Evolutionary conservation across 306 rosid species (phyloP).

Genomic region (Malus asiatica): DNA sequence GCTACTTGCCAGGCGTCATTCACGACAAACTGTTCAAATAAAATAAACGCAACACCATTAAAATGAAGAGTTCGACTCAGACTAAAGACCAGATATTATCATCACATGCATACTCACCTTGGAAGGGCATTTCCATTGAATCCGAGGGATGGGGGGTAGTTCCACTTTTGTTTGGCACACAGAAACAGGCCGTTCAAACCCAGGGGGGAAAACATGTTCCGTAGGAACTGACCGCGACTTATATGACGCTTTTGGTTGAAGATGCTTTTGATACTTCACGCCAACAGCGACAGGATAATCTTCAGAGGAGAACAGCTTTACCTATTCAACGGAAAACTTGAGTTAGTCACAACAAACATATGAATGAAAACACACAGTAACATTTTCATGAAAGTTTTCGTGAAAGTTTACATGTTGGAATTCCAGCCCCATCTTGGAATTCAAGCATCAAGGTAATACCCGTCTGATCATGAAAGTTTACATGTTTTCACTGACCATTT

Average conservation of each 20-base stretch:
- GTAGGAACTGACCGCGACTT: conserved; percentile 24
- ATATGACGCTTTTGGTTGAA: conserved; percentile 36
- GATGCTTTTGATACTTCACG: conserved; percentile 29
- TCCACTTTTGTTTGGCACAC: conserved; percentile 20
- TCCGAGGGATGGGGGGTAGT: conserved; percentile 15
- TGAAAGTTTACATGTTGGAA: too few species aligned
- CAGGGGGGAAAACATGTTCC: conserved; percentile 51
- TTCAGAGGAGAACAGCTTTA: conserved; percentile 42
- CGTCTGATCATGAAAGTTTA: background rate
- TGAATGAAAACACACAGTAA: background rate
- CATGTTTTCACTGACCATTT: background rate
- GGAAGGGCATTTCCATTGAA: conserved; percentile 61
- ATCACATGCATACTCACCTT: conserved; percentile 30
- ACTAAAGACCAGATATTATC: background rate
- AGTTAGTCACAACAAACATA: background rate
- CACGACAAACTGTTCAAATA: conserved; percentile 33
- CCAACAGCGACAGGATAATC: conserved; percentile 52
- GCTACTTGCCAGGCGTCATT: conserved; percentile 43
- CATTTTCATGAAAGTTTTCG: background rate
- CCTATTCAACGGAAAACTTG: conserved; percentile 27
- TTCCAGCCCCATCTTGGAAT: background rate
- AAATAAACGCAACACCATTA: background rate
- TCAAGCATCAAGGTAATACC: background rate
- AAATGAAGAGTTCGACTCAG: background rate
- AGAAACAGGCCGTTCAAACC: conserved; percentile 41